Conservation (phyloP, 176 grass and related monocot genomes). For the Raddia guianensis region DNA sequence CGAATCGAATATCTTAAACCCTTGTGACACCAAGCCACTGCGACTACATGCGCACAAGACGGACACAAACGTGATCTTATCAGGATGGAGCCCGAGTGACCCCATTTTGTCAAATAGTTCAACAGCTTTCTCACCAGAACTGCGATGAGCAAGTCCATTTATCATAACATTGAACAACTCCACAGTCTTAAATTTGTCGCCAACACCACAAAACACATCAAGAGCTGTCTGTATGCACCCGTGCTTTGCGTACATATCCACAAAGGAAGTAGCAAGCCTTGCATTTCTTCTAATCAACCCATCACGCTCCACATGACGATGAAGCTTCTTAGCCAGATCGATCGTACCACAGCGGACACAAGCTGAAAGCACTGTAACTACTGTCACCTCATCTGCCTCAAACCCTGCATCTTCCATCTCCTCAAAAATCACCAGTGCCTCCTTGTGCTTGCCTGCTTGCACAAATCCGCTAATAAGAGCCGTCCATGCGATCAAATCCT, state of each 20-base stretch:
- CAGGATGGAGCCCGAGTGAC: slow-evolving; percentile 44
- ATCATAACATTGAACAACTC: slow-evolving; percentile 69
- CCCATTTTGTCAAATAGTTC: slow-evolving; percentile 55
- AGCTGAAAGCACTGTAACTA: slow-evolving; percentile 50
- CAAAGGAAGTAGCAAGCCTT: slow-evolving; percentile 50
- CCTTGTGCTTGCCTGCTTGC: slow-evolving; percentile 34
- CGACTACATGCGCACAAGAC: slow-evolving; percentile 56
- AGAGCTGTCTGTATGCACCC: slow-evolving; percentile 55
- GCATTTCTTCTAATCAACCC: slow-evolving; percentile 35
- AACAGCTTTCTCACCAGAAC: slow-evolving; percentile 48
- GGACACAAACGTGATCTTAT: slow-evolving; percentile 48
- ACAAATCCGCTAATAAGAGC: slow-evolving; percentile 53
- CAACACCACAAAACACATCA: slow-evolving; percentile 44
- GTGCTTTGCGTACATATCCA: slow-evolving; percentile 64
- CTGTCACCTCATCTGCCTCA: slow-evolving; percentile 47
- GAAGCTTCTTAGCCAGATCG: slow-evolving; percentile 53
- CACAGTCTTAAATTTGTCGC: slow-evolving; percentile 47
- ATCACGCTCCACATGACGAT: slow-evolving; percentile 29
- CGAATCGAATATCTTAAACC: slow-evolving; percentile 43
- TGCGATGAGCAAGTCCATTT: slow-evolving; percentile 49
- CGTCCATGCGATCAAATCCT: slow-evolving; percentile 62
- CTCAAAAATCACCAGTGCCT: slow-evolving; percentile 55
- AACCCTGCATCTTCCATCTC: slow-evolving; percentile 47
- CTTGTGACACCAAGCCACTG: slow-evolving; percentile 47
- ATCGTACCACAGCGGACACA: slow-evolving; percentile 39